phyloP scores from a whole-genome alignment of 306 rosid species.

The Trifolium fragiferum region DNA sequence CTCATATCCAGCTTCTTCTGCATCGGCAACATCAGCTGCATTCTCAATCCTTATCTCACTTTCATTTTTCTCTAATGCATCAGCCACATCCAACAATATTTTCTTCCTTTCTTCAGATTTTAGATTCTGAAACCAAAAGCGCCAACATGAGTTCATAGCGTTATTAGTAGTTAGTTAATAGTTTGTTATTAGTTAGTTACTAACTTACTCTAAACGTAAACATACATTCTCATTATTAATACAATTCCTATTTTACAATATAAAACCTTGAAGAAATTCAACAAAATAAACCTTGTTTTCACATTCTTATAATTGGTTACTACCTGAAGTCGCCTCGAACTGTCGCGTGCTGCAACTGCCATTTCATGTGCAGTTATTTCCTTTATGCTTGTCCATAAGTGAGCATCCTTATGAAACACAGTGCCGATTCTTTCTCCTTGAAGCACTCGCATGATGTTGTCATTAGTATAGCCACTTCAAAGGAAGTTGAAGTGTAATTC shows the following conservation, averaged over 20 bases:
- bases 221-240: too few species aligned
- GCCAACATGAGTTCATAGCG: not conserved
- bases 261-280: slow-evolving; percentile 15
- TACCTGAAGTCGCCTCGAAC: slow-evolving; percentile 75
- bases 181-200: not conserved
- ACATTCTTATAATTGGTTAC: not conserved
- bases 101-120: slow-evolving; percentile 64
- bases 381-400: slow-evolving; percentile 67
- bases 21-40: slow-evolving; percentile 70
- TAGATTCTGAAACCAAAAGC: slow-evolving; percentile 53
- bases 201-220: not conserved
- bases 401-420: slow-evolving; percentile 87
- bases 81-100: slow-evolving; percentile 75
- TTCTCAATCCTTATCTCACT: slow-evolving; percentile 62
- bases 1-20: slow-evolving; percentile 68
- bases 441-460: slow-evolving; percentile 77
- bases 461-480: slow-evolving; percentile 73
- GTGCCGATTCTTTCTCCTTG: slow-evolving; percentile 84
- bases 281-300: slow-evolving; percentile 16
- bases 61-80: slow-evolving; percentile 71
- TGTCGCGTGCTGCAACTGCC: slow-evolving; percentile 78
- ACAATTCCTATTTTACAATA: too few species aligned
- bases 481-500: slow-evolving; percentile 19
- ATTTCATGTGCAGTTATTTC: slow-evolving; percentile 76
- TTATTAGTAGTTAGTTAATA: not conserved